Evolutionary conservation across 805 yeast genomes (phyloP), one percentile per base, ranked within the genome.

Genomic region (Torulaspora indica): DNA sequence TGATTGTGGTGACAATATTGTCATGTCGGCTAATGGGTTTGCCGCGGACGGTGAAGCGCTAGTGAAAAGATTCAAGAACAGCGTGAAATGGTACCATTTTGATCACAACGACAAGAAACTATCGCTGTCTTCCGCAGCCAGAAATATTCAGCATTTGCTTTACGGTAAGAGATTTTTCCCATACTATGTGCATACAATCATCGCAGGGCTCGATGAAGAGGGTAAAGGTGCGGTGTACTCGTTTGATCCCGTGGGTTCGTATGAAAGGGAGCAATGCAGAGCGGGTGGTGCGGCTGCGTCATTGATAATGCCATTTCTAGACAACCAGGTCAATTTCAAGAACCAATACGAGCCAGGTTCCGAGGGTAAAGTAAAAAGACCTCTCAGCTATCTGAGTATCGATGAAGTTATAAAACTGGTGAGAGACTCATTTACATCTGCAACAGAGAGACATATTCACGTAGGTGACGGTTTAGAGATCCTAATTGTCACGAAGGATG

Each of bases 281-380:
- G 98, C 98, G 2, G 97, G 95, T 52, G 98, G 98, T 34, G 93
- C 97, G 10, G 98, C 98, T 23, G 93, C 97, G 1, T 79, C 89
- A 51, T 77, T 93, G 69, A 89, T 93, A 54, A 89, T 90, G 95
- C 98, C 98, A 3, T 93, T 93, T 66, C 78, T 93, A 61, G 98
- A 93, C 68, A 91, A 90, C 67, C 98, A 93, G 72, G 98, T 93
- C 51, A 87, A 89, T 64, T 85, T 88, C 70, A 90, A 90, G 65
- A 93, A 93, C 71, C 98, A 93, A 68, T 78, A 74, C 64, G 90
- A 78, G 54, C 96, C 97, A 17, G 82, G 73, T 4, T 72, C 85
- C 8, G 73, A 85, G 47, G 95, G 93, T 15, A 77, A 71, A 8
- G 74, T 74, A 45, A 82, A 78, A 64, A 81, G 69, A 62, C 76